These are phyloP conservation scores for Wickerhamiella parazyma DNA, from an alignment of 805 yeast species.

Conservation along the genomic window DNA sequence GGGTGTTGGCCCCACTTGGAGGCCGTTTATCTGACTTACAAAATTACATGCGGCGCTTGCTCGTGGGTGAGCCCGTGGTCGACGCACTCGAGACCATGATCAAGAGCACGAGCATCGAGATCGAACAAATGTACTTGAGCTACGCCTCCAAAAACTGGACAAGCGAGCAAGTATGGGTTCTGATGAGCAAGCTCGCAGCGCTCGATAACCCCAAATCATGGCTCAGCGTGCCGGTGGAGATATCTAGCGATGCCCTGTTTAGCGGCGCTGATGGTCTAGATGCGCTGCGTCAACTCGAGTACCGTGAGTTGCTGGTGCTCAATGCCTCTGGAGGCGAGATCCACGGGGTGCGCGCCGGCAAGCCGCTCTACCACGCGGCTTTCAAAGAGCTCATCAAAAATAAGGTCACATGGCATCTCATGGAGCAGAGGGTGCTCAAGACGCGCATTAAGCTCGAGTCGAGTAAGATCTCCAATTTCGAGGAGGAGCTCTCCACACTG, in stretches of 20 bases:
- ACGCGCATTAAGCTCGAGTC: constrained; percentile 46
- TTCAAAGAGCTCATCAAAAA: constrained; percentile 54
- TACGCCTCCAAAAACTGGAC: constrained; percentile 36
- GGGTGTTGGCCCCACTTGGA: constrained; percentile 56
- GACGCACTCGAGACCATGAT: constrained; percentile 72
- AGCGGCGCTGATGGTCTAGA: constrained; percentile 32
- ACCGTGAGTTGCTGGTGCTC: constrained; percentile 58
- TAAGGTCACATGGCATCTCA: constrained; percentile 37
- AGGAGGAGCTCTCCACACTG: constrained; percentile 54
- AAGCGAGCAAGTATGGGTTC: constrained; percentile 76
- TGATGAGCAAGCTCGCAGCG: constrained; percentile 50
- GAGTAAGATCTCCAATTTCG: constrained; percentile 47
- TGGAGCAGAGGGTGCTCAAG: constrained; percentile 50
- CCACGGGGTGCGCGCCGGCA: constrained; percentile 54
- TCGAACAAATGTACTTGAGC: constrained; percentile 59
- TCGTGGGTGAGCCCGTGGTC: constrained; percentile 70
- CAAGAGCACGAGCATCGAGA: constrained; percentile 73
- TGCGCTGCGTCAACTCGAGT: constrained; percentile 59
- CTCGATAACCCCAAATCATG: constrained; percentile 9
- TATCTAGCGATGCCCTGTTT: constrained; percentile 24
- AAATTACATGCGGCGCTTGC: constrained; percentile 73
- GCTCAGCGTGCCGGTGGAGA: constrained; percentile 16
- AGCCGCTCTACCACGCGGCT: constrained; percentile 74
- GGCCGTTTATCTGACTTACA: constrained; percentile 93
- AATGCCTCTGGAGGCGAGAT: constrained; percentile 67